Base-by-base conservation (phyloP, 2,329 filamentous ascomycete species). In the Ophiostoma ulmi region DNA sequence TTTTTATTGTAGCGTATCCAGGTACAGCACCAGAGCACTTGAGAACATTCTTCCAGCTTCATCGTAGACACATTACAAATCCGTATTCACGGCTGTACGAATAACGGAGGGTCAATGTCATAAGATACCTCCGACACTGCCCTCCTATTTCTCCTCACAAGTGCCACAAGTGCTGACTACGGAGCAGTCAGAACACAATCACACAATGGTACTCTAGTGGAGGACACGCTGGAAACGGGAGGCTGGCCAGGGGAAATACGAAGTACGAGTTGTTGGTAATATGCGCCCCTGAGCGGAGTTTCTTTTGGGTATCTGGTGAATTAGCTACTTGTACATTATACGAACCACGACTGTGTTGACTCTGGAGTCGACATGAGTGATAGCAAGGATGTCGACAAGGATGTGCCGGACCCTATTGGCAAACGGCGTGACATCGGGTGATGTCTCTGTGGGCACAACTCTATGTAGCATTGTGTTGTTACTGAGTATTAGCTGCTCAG, bases 191-290 rank as follows among this genome's bases (percentile, higher is more conserved):
- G 52, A 58, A 31, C 52, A 58, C 52, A 58, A 58, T 48, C 44
- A 58, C 22, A 11, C 52, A 58, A 58, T 58, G 52, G n/a, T 17
- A 31, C 52, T 58, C n/a, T 58, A 4, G 48, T 55, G 48, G 52
- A 58, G 7, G 52, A 11, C 52, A 48, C 44, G 44, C 44, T 48
- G 44, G 31, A 31, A 44, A 13, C 20, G 20, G 26, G 13, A 17
- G 14, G 63, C 63, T 66, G 36, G 63, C 36, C 36, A 66, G 58
- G 58, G 58, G 58, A 63, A 61, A 63, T 63, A 63, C 58, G 58
- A 63, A 61, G 36, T 63, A 63, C 58, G 58, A 63, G 58, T 20
- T 35, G 58, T 63, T 63, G 58, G 58, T 26, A 35, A 26, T 35
- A 26, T 63, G 17, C n/a, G 58, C 58, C 58, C 58, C 58, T 63